Percentiles rank a stretch among this genome's conserved stretches.
These are phyloP conservation scores for Exobasidium rhododendri DNA, from an alignment of 1,284 basidiomycete species.

Conservation along the genomic window DNA sequence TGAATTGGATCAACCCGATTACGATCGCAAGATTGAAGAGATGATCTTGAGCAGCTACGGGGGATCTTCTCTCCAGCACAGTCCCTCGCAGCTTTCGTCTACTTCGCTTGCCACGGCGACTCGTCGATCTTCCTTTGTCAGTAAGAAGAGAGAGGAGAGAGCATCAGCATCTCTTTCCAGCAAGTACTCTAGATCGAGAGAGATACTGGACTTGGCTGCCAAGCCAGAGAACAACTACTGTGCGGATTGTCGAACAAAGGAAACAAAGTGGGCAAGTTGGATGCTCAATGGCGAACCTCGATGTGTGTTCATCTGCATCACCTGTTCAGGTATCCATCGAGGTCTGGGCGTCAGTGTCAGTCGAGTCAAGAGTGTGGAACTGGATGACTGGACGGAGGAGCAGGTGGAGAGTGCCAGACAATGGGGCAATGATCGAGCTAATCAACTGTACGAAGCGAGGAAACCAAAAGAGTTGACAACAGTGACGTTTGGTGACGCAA, in stretches of 20 bases:
- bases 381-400: conserved; percentile 56
- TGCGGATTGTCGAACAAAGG: conserved; percentile 57
- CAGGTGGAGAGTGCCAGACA: conserved; percentile 33
- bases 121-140: not conserved
- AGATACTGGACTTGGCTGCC: conserved; percentile 54
- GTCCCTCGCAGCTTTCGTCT: not conserved
- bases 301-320: conserved; percentile 59
- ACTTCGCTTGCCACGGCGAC: not conserved
- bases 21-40: conserved; percentile 44
- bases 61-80: not conserved
- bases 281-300: conserved; percentile 51
- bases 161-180: not conserved
- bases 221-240: conserved; percentile 55
- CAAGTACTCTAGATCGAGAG: conserved; percentile 11
- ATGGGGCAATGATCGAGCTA: conserved; percentile 39
- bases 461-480: conserved; percentile 20
- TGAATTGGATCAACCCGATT: conserved; percentile 21
- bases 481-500: conserved; percentile 14
- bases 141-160: not conserved
- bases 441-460: conserved; percentile 31
- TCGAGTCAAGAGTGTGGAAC: conserved; percentile 59
- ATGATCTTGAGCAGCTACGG: conserved; percentile 40
- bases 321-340: conserved; percentile 60
- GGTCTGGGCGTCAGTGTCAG: conserved; percentile 60
- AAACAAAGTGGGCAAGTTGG: conserved; percentile 57